Evolutionary conservation across 495 filamentous ascomycete genomes (phyloP), one percentile per base, ranked within the genome.

Genomic region (Aspergillus homomorphus): DNA sequence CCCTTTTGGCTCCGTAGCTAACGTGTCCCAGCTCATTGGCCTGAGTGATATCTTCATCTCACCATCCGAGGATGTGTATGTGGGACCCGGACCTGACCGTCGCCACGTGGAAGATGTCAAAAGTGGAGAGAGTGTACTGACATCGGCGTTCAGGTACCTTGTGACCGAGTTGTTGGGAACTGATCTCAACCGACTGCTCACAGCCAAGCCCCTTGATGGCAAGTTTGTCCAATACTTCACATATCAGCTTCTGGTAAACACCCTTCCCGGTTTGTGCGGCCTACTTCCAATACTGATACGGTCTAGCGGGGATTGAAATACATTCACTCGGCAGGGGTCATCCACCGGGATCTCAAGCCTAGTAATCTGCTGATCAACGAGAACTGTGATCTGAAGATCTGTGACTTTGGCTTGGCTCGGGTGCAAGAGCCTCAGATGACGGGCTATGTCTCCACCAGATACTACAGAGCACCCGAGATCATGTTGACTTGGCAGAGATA

Each of bases 401-500:
- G 94, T 82, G 94, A 98, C 70, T 98, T 98, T 66, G 94, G 94
- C 58, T 79, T 98, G 53, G 94, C 94, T 24, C 89, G 94, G 63
- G 93, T 98, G 62, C 94, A 98, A 72, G 94, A 98, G 67, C 94
- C 94, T 18, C 94, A 98, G 74, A 98, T 98, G 94, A 98, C 94
- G 24, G 94, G 94, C 64, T 98, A 98, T 68, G 94, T 98, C 49
- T 98, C 94, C 43, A 98, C 94, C 53, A 82, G 94, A 78, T 98
- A 98, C 81, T 98, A 98, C 78, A 87, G 94, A 52, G 94, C 94
- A 6, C 94, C 94, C 19, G 94, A 98, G 76, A 98, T 98, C 71
- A 98, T 98, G 94, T 89, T 98, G 69, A 98, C 94, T 26, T 98
- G 94, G 94, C 94, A 98, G 74, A 96, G 96, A 77, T 98, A 98